These are phyloP conservation scores for Neodidymelliopsis sp. DNA, from an alignment of 2,329 filamentous ascomycete species.

Conservation along the genomic window DNA sequence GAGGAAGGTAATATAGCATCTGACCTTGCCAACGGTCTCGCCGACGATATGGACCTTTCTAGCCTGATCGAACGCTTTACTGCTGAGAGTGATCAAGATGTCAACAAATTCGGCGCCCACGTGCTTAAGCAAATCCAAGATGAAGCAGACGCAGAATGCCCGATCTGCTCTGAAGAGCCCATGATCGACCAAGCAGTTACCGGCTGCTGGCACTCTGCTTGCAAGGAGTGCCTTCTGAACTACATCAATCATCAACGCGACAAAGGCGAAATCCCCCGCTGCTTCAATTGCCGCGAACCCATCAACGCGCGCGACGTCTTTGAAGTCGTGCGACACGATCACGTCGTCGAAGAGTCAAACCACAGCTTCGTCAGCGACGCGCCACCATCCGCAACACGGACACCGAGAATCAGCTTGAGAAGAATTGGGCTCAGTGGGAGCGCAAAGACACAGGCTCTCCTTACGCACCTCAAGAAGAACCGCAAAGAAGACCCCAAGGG, in stretches of 20 bases:
- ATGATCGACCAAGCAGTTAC: constrained; percentile 96
- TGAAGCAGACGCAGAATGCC: constrained; percentile 88
- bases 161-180: constrained; percentile 92
- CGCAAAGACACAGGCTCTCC: constrained; percentile 84
- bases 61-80: constrained; percentile 86
- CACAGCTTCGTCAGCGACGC: constrained; percentile 44
- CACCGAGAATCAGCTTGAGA: constrained; percentile 65
- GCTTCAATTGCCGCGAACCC: constrained; percentile 87
- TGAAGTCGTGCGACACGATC: constrained; percentile 84
- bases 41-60: constrained; percentile 95
- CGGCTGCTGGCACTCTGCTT: constrained; percentile 96
- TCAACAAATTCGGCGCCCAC: constrained; percentile 82
- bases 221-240: constrained; percentile 88
- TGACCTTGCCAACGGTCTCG: constrained; percentile 80
- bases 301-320: constrained; percentile 88
- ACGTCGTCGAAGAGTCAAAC: constrained; percentile 58
- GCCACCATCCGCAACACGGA: constrained; percentile 36
- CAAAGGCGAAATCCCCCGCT: constrained; percentile 77
- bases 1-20: constrained; percentile 79
- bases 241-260: constrained; percentile 88
- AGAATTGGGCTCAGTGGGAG: constrained; percentile 74
- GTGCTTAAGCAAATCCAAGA: constrained; percentile 90
- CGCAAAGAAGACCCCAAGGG: constrained; percentile 70
- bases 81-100: constrained; percentile 63
- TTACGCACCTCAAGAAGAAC: constrained; percentile 75